Base-by-base conservation (phyloP, 768 basidiomycete species). In the Mycena leptocephala region DNA sequence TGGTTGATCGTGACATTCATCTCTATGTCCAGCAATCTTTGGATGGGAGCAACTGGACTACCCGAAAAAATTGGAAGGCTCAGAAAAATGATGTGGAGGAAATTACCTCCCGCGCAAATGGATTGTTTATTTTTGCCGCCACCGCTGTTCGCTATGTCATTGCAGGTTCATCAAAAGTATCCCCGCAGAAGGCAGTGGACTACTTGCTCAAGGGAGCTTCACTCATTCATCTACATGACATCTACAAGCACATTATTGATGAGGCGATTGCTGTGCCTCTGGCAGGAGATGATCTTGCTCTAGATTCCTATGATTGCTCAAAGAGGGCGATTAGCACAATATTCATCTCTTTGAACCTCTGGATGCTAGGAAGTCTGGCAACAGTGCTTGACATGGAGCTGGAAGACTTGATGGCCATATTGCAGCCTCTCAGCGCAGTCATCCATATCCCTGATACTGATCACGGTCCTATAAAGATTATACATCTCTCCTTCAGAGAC, bases 401-500 rank as follows among this genome's bases (percentile, higher is more conserved):
- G 4, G 41, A 41, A 11, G 22, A 24, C 1, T 2, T 70, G 1
- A 2, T 4, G 3, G 10, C 0, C 3, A 28, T 16, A 33, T 30
- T 70, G 16, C 4, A 18, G 1, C 68, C 68, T 46, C 59, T 70
- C 13, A 70, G 69, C 61, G 69, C 69, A 10, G 58, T 70, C 0
- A 70, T 70, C 8, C 58, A n/a, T 5, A 1, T 70, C 18, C 30
- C 69, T 4, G 41, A 70, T 4, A 35, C 13, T 7, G 5, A 13
- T 5, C 14, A 13, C 7, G 58, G 20, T 1, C 7, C 5, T 22
- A 46, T 69, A 2, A 22, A 51, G n/a, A 61, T 70, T 6, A 48
- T 70, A 70, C 69, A 70, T 51, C 30, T 70, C 11, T 70, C 69
- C 5, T 70, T 70, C 41, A 30, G 69, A 48, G 69, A 70, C 8